Conservation (phyloP, 768 basidiomycete genomes). For the Asterophora lycoperdoides region DNA sequence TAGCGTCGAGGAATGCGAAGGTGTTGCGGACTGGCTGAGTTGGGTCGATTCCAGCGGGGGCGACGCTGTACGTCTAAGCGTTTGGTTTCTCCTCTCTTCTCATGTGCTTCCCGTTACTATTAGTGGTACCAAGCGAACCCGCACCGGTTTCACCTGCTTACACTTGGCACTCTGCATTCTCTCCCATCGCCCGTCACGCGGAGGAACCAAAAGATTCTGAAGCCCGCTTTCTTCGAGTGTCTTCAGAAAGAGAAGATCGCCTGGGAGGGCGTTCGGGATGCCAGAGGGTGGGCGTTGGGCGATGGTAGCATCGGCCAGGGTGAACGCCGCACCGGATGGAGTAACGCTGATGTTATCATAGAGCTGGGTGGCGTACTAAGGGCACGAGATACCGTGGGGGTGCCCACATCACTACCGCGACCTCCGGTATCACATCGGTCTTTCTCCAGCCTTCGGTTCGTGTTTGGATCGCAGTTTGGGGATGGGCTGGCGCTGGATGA, state of each 20-base stretch:
- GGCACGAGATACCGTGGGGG: conserved; percentile 32
- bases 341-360: conserved; percentile 42
- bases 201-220: conserved; percentile 76
- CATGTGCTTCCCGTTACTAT: background rate
- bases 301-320: conserved; percentile 17
- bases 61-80: conserved; percentile 44
- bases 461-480: conserved; percentile 28
- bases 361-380: conserved; percentile 60
- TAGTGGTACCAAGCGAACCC: conserved; percentile 71
- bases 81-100: background rate
- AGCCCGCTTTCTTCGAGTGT: conserved; percentile 80
- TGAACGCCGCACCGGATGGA: conserved; percentile 44
- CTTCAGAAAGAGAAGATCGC: conserved; percentile 55
- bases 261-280: conserved; percentile 53
- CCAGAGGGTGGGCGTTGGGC: conserved; percentile 53
- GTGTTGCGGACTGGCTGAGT: conserved; percentile 70
- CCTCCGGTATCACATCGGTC: conserved; percentile 35
- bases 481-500: conserved; percentile 31
- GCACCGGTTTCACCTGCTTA: conserved; percentile 80
- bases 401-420: conserved; percentile 10
- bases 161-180: conserved; percentile 80
- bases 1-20: conserved; percentile 69
- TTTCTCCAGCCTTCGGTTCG: conserved; percentile 54
- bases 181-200: conserved; percentile 84
- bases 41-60: conserved; percentile 68